Evolutionary conservation across 2,329 filamentous ascomycete genomes (phyloP).

Genomic region (Penicillium fuscoglaucum): DNA sequence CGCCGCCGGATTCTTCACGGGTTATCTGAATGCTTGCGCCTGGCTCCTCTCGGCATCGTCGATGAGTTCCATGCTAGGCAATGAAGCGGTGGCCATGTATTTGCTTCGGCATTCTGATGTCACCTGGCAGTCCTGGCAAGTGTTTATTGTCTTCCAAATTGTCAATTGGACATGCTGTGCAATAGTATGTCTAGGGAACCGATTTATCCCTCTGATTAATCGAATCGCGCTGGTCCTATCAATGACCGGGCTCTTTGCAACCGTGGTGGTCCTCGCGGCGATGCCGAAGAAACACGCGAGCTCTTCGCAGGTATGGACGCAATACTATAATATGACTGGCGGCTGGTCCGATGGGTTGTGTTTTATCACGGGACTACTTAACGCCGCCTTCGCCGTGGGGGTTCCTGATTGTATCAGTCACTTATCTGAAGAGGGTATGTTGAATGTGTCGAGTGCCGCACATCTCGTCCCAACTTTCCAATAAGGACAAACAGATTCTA

Average conservation of each 20-base stretch:
- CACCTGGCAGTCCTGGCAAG: conserved; percentile 33
- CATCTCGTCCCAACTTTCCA: neutral
- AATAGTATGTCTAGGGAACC: conserved; percentile 56
- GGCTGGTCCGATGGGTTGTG: conserved; percentile 36
- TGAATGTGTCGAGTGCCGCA: too few species aligned
- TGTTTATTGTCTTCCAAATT: conserved; percentile 42
- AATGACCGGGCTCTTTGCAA: conserved; percentile 48
- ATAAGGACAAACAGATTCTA: neutral
- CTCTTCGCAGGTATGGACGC: conserved; percentile 29
- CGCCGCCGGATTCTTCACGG: conserved; percentile 43
- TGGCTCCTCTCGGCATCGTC: conserved; percentile 35
- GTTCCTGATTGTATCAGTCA: conserved; percentile 64
- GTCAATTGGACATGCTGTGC: conserved; percentile 54
- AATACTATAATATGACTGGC: conserved; percentile 32
- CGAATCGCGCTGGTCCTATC: conserved; percentile 56
- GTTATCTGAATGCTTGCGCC: conserved; percentile 36
- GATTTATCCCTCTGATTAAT: conserved; percentile 51
- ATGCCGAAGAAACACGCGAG: conserved; percentile 47
- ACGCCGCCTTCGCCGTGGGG: conserved; percentile 66
- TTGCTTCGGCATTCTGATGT: conserved; percentile 25
- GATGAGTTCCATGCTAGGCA: conserved; percentile 35
- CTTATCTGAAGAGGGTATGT: conserved; percentile 57
- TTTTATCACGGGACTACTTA: conserved; percentile 62
- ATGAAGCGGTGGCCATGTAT: conserved; percentile 35
- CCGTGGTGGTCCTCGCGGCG: conserved; percentile 49